Conservation (phyloP, 805 yeast genomes). For the Cyberlindnera nakhonratchasimensis region DNA sequence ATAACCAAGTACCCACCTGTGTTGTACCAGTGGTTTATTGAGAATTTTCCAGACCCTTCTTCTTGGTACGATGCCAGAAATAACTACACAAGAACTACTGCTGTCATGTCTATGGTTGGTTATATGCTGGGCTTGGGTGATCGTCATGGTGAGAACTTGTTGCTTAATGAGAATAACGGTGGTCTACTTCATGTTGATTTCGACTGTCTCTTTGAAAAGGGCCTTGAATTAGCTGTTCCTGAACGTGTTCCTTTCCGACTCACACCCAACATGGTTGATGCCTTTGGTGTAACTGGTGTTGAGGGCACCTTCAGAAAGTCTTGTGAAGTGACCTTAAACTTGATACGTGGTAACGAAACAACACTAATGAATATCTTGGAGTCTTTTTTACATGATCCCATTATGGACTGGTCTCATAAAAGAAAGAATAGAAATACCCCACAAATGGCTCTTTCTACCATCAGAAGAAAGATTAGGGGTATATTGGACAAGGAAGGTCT, state of each 20-base stretch:
- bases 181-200: slow-evolving; percentile 90
- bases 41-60: slow-evolving; percentile 84
- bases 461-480: slow-evolving; percentile 81
- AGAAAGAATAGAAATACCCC: slow-evolving; percentile 46
- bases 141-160: slow-evolving; percentile 89
- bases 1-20: slow-evolving; percentile 55
- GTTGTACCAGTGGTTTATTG: slow-evolving; percentile 82
- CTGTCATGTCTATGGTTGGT: slow-evolving; percentile 98
- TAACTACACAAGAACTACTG: slow-evolving; percentile 70
- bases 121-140: slow-evolving; percentile 93
- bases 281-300: slow-evolving; percentile 80
- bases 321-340: slow-evolving; percentile 74
- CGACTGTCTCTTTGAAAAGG: slow-evolving; percentile 92
- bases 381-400: slow-evolving; percentile 89
- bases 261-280: slow-evolving; percentile 85
- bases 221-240: slow-evolving; percentile 68
- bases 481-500: slow-evolving; percentile 76
- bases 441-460: slow-evolving; percentile 64
- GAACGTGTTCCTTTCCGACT: slow-evolving; percentile 93
- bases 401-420: slow-evolving; percentile 67
- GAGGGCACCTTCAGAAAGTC: slow-evolving; percentile 88
- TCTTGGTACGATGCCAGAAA: slow-evolving; percentile 82
- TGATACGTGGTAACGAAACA: slow-evolving; percentile 76
- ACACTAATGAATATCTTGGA: slow-evolving; percentile 87
- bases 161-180: slow-evolving; percentile 71